Percentiles rank a stretch among this genome's conserved stretches.
Evolutionary conservation across 2,329 filamentous ascomycete species (phyloP).

Genomic region (Colletotrichum ledebouriae): DNA sequence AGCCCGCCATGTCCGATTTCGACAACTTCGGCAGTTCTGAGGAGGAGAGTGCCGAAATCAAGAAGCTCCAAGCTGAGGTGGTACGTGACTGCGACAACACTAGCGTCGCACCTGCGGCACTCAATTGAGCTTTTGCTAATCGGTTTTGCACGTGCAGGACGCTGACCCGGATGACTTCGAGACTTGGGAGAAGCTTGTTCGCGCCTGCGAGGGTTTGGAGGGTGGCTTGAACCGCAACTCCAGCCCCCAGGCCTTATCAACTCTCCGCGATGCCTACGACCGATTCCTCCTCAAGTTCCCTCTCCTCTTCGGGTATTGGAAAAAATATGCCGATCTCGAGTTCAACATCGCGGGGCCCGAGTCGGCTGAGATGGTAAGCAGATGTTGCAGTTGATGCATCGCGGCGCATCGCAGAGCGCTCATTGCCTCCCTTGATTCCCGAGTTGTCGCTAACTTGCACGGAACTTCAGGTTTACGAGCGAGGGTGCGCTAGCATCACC

Average conservation of each 20-base stretch:
- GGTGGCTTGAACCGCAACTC: slow-evolving; percentile 97
- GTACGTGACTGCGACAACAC: slow-evolving; percentile 65
- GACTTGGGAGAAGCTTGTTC: slow-evolving; percentile 92
- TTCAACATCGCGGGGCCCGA: slow-evolving; percentile 98
- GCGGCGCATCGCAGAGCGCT: slow-evolving; percentile 9
- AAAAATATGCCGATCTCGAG: slow-evolving; percentile 98
- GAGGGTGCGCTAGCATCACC: slow-evolving; percentile 91
- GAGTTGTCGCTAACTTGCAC: slow-evolving; percentile 1
- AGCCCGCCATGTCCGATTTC: slow-evolving; percentile 75
- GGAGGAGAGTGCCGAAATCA: slow-evolving; percentile 86
- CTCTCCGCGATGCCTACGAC: slow-evolving; percentile 90
- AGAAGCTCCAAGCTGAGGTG: slow-evolving; percentile 81
- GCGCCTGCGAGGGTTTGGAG: slow-evolving; percentile 85
- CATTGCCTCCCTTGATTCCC: slow-evolving; percentile 21
- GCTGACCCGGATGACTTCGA: slow-evolving; percentile 91
- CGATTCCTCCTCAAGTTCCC: slow-evolving; percentile 95
- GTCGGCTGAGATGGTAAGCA: slow-evolving; percentile 91
- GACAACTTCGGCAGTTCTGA: slow-evolving; percentile 78
- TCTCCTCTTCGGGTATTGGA: slow-evolving; percentile 98
- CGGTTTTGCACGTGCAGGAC: slow-evolving; percentile 58
- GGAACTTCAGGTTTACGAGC: slow-evolving; percentile 84
- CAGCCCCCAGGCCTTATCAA: slow-evolving; percentile 90
- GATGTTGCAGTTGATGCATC: not conserved
- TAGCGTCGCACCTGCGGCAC: slow-evolving; percentile 9
- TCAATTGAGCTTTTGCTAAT: slow-evolving; percentile 21